phyloP scores from a whole-genome alignment of 2,329 filamentous ascomycete species.

The Fusarium staphyleae region DNA sequence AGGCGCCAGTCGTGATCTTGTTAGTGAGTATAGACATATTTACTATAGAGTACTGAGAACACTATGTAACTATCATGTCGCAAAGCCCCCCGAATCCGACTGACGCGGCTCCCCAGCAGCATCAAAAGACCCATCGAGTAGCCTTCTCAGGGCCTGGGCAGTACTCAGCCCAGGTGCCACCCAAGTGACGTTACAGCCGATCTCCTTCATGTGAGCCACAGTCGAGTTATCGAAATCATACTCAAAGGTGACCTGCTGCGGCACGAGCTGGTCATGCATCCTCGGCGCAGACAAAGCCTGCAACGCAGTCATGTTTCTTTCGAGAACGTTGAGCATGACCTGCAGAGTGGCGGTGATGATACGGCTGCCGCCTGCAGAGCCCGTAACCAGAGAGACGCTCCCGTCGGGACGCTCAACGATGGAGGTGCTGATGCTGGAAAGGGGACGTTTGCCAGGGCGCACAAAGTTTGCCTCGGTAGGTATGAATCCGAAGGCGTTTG shows the following conservation, averaged over 20 bases:
- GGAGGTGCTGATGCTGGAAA: slow-evolving; percentile 78
- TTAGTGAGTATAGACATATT: no score
- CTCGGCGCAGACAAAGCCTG: slow-evolving; percentile 73
- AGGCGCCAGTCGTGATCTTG: no score
- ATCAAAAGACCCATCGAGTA: slow-evolving; percentile 74
- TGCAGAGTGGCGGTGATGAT: slow-evolving; percentile 88
- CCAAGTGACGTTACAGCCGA: slow-evolving; percentile 80
- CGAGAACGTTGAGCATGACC: slow-evolving; percentile 76
- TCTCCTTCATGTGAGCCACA: slow-evolving; percentile 67
- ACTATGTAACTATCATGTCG: no score
- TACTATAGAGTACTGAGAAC: no score
- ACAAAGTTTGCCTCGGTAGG: slow-evolving; percentile 79
- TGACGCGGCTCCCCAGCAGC: slow-evolving; percentile 86
- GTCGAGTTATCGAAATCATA: slow-evolving; percentile 74
- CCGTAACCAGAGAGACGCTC: slow-evolving; percentile 73
- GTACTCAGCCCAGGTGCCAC: slow-evolving; percentile 70
- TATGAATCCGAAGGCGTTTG: slow-evolving; percentile 79
- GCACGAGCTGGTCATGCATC: slow-evolving; percentile 83
- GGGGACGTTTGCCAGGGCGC: slow-evolving; percentile 76
- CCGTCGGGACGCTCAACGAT: slow-evolving; percentile 78
- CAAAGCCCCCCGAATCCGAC: slow-evolving; percentile 72
- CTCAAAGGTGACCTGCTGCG: slow-evolving; percentile 74
- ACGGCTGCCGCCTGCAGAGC: slow-evolving; percentile 81
- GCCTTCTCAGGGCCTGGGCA: slow-evolving; percentile 73
- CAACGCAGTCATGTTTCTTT: slow-evolving; percentile 65